Base-by-base conservation (phyloP, 2,329 filamentous ascomycete genomes). In the Hymenoscyphus scutula region DNA sequence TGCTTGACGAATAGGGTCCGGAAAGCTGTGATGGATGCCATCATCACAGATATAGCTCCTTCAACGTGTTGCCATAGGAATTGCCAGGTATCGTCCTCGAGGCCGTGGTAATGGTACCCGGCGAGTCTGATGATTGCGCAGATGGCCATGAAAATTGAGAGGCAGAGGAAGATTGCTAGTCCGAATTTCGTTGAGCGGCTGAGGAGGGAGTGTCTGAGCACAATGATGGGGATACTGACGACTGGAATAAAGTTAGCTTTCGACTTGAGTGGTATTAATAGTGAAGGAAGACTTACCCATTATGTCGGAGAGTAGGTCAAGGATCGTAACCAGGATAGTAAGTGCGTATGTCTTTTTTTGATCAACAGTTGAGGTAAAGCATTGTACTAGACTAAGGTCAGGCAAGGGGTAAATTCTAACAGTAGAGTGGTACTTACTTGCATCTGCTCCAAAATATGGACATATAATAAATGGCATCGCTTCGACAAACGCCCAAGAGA, bases 61-160 rank as follows among this genome's bases (percentile, higher is more conserved):
- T 53, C 48, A 8, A 13, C 17, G n/a, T 53, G 48, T 17, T 53
- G 48, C 48, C 48, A 53, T 13, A 53, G 27, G 48, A 53, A 53
- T 19, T 53, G 15, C 48, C 48, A 53, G 5, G 48, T 53, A 17
- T 53, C 48, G 23, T 53, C 48, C 15, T 53, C 48, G 1, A 25
- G 48, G 2, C 48, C 48, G 1, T 53, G 2, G 23, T 53, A 53
- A 29, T 53, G 48, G 6, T 6, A 53, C 5, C 48, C 48, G 19
- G 48, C 48, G 15, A 53, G 15, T 29, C 48, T 23, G 48, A 53
- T 27, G 27, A 53, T 53, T 8, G 48, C 48, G 15, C 48, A 53
- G 48, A 53, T 53, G 11, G 23, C 48, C 48, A 53, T 53, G 48
- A 53, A 53, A 29, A 53, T 53, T n/a, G 48, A 53, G 19, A 53